Conservation (phyloP, 192 early-diverging fungal species). For the Podila verticillata region DNA sequence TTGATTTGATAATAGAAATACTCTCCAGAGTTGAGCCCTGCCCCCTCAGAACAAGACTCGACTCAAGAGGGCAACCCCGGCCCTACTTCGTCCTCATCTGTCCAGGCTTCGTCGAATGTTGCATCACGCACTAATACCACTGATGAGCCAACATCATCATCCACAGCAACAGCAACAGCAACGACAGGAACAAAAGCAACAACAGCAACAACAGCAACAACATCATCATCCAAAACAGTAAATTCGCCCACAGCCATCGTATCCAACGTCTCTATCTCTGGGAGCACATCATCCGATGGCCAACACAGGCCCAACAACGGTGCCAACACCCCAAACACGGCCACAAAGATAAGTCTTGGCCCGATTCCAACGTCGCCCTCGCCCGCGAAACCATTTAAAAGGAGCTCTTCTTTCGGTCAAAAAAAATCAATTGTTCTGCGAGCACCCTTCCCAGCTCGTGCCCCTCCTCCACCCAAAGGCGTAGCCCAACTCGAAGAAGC, state of each 20-base stretch:
- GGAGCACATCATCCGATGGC: not conserved
- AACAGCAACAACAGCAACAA: no score
- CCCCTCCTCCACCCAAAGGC: slow-evolving; percentile 29
- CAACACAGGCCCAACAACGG: not conserved
- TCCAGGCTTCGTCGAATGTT: not conserved
- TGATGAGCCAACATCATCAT: no score
- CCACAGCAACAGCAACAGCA: no score
- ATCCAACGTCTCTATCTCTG: not conserved
- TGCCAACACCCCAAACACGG: not conserved
- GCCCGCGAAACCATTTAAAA: not conserved
- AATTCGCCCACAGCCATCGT: no score
- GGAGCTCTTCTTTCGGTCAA: not conserved
- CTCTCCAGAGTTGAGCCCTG: slow-evolving; percentile 42
- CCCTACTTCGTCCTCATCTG: not conserved
- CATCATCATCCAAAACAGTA: no score
- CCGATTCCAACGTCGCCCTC: not conserved
- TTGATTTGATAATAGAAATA: slow-evolving; percentile 35
- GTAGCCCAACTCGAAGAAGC: slow-evolving; percentile 43
- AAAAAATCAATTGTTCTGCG: slow-evolving; percentile 15
- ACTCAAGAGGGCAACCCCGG: not conserved
- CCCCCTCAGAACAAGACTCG: slow-evolving; percentile 19
- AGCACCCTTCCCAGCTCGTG: slow-evolving; percentile 26
- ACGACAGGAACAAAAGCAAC: no score
- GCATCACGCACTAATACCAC: not conserved
- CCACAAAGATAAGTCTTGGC: slow-evolving; percentile 3